Evolutionary conservation across 2,329 filamentous ascomycete genomes (phyloP).

Genomic region (Colletotrichum sp.): DNA sequence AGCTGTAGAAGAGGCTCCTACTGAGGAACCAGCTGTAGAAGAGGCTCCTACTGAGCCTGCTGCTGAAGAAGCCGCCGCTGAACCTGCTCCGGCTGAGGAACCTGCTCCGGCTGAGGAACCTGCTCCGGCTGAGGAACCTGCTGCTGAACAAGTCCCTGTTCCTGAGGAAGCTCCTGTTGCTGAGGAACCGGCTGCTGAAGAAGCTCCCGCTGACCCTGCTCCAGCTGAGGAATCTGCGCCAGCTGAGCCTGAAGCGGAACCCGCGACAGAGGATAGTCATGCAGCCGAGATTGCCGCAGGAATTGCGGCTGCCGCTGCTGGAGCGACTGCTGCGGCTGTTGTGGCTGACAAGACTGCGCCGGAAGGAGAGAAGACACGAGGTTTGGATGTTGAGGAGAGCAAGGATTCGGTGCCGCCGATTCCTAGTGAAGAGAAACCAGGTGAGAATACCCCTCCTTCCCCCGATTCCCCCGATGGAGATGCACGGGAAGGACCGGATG

Average conservation of each 20-base stretch:
- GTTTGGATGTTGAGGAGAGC: slow-evolving; percentile 21
- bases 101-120: no score
- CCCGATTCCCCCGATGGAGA: slow-evolving; percentile 26
- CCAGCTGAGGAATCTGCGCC: background rate
- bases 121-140: background rate
- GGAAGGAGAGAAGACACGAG: slow-evolving; percentile 4
- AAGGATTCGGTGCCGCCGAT: slow-evolving; percentile 23
- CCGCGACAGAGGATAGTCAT: background rate
- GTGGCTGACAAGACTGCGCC: background rate
- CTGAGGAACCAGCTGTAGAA: background rate
- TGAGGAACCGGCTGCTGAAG: background rate
- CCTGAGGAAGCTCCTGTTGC: background rate
- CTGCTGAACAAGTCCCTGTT: background rate
- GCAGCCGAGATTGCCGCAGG: background rate
- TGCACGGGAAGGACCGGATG: slow-evolving; percentile 17
- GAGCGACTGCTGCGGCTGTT: background rate
- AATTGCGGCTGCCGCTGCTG: background rate
- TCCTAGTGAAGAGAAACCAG: slow-evolving; percentile 25
- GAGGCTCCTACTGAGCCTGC: background rate
- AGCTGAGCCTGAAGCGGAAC: background rate
- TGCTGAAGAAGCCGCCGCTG: background rate
- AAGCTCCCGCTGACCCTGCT: background rate
- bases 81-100: no score
- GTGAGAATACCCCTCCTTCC: slow-evolving; percentile 34
- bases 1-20: background rate